These are phyloP conservation scores for Deuterostichococcus epilithicus DNA, from an alignment of 139 green algal species.

Conservation along the genomic window DNA sequence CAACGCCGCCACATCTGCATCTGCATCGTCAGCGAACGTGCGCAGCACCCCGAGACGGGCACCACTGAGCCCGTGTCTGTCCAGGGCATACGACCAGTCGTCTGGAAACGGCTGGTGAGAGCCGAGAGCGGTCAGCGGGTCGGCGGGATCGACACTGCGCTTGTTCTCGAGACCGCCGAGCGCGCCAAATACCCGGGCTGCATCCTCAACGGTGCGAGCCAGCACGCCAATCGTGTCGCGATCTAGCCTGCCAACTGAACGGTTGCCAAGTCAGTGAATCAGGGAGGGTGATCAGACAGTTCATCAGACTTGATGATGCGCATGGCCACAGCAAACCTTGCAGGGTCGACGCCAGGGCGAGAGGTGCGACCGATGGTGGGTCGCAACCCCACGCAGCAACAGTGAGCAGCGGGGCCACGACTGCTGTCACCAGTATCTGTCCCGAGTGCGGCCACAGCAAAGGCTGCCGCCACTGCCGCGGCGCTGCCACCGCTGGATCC, in stretches of 20 bases:
- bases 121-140: neutral
- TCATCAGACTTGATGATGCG: neutral
- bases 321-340: constrained; percentile 32
- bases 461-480: constrained; percentile 38
- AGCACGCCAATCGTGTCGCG: constrained; percentile 48
- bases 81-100: constrained; percentile 16
- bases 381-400: constrained; percentile 56
- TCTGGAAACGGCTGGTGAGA: neutral
- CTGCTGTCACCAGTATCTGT: constrained; percentile 58
- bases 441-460: constrained; percentile 39
- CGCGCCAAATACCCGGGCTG: constrained; percentile 35
- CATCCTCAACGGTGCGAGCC: constrained; percentile 47
- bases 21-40: constrained; percentile 1
- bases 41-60: constrained; percentile 10
- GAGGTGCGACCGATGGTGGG: constrained; percentile 57
- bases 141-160: constrained; percentile 3
- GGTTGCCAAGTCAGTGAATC: too few species aligned
- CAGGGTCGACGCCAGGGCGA: constrained; percentile 44
- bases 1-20: neutral
- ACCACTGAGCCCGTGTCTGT: neutral
- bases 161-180: constrained; percentile 36
- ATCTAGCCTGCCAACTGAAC: neutral
- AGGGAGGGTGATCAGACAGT: too few species aligned
- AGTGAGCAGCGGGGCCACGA: constrained; percentile 52
- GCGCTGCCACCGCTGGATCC: constrained; percentile 55